These are phyloP conservation scores for Elaeagnus macrophylla DNA, from an alignment of 306 rosid genomes.

Conservation along the genomic window DNA sequence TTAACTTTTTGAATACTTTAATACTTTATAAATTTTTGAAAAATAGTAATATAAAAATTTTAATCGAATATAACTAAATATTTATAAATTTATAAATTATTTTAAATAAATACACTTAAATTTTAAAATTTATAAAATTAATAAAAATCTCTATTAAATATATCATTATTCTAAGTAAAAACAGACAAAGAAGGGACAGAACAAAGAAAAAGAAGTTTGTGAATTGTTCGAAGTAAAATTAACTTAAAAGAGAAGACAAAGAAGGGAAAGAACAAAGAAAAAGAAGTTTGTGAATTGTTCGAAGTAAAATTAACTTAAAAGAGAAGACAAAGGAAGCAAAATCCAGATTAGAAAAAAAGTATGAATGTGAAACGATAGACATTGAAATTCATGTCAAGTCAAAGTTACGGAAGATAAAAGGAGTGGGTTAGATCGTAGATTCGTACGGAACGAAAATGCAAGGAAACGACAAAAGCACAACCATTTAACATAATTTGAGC, in stretches of 20 bases:
- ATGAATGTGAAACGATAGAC: too few relatives aligned
- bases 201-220: not conserved
- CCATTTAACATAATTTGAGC: conserved; percentile 1
- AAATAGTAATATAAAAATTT: too few relatives aligned
- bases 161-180: too few relatives aligned
- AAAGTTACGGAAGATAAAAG: not conserved
- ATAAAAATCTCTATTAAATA: too few relatives aligned
- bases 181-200: conserved; percentile 6
- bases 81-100: too few relatives aligned
- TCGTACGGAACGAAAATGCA: not conserved
- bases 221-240: not conserved
- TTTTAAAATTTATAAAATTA: too few relatives aligned
- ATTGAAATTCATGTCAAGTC: too few relatives aligned
- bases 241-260: not conserved
- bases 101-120: too few relatives aligned
- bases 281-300: not conserved
- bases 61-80: too few relatives aligned
- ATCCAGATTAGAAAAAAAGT: not conserved
- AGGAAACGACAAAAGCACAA: conserved; percentile 1
- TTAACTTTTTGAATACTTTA: too few relatives aligned
- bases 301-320: not conserved
- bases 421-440: not conserved
- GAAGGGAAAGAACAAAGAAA: not conserved
- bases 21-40: too few relatives aligned
- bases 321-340: not conserved